Conservation (phyloP, 2,329 filamentous ascomycete species). For the Ceratocystis eucalypticola region DNA sequence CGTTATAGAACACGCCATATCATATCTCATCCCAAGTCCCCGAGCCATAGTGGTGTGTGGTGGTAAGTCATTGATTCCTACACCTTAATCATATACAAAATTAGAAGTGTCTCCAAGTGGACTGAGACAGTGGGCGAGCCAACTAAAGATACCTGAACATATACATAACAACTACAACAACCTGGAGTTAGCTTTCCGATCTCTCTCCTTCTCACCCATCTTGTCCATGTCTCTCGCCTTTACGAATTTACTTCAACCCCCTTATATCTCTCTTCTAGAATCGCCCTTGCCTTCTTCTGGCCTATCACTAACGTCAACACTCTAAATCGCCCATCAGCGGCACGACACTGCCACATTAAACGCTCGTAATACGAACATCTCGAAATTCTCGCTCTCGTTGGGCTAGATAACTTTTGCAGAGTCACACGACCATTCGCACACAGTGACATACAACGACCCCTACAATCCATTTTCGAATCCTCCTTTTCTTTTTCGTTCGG, state of each 20-base stretch:
- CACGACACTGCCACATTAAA: neutral
- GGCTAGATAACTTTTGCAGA: neutral
- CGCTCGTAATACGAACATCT: neutral
- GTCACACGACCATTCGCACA: neutral
- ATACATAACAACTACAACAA: neutral
- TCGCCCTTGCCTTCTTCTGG: neutral
- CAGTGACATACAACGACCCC: neutral
- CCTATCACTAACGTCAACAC: neutral
- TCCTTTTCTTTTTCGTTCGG: neutral
- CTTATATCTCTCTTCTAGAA: neutral
- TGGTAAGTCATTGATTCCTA: neutral
- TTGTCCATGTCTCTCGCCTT: neutral
- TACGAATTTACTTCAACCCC: neutral
- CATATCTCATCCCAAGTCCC: slow-evolving; percentile 12
- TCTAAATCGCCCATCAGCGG: neutral
- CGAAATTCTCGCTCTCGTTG: neutral
- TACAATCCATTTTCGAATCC: neutral
- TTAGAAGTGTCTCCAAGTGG: slow-evolving; percentile 7
- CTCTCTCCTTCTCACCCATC: neutral
- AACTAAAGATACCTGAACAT: neutral
- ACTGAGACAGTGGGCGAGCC: slow-evolving; percentile 4
- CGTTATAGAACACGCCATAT: slow-evolving; percentile 5
- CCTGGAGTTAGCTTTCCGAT: neutral
- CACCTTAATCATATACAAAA: neutral
- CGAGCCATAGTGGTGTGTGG: slow-evolving; percentile 14